phyloP scores from a whole-genome alignment of 257 asterid species.

The Gynochthodes officinalis region DNA sequence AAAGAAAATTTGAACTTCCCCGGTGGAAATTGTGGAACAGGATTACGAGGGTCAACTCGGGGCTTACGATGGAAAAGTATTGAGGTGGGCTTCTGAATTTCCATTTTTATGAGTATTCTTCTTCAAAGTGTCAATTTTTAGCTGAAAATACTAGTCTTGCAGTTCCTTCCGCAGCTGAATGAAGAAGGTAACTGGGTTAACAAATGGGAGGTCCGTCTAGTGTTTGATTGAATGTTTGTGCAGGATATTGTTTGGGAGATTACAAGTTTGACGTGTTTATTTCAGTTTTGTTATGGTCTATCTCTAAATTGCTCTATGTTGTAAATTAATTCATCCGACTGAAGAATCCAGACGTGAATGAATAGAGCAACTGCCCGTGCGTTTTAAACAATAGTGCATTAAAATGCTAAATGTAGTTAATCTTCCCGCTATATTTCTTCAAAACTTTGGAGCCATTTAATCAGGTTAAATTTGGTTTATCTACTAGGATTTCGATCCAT shows the following conservation, averaged over 20 bases:
- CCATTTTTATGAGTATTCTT: neutral
- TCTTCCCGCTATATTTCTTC: too few relatives aligned
- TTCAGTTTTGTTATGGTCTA: neutral
- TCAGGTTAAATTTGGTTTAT: neutral
- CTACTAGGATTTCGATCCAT: neutral
- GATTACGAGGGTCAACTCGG: constrained; percentile 42
- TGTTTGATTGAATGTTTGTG: constrained; percentile 57
- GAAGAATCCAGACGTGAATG: neutral
- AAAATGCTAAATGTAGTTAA: neutral
- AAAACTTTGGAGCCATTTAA: neutral
- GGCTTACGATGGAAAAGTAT: constrained; percentile 37
- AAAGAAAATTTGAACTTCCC: neutral
- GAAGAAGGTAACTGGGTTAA: neutral
- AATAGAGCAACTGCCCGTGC: neutral
- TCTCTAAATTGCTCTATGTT: neutral
- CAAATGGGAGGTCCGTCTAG: constrained; percentile 2
- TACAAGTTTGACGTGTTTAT: neutral
- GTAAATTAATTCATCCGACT: too few relatives aligned
- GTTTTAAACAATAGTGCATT: neutral
- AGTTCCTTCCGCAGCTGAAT: neutral
- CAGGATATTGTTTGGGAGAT: neutral
- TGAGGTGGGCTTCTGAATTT: constrained; percentile 44
- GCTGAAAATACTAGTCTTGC: neutral
- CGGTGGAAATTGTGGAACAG: constrained; percentile 8
- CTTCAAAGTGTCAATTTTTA: neutral